phyloP scores from a whole-genome alignment of 2,329 filamentous ascomycete species.

The Sphaerulina musiva region DNA sequence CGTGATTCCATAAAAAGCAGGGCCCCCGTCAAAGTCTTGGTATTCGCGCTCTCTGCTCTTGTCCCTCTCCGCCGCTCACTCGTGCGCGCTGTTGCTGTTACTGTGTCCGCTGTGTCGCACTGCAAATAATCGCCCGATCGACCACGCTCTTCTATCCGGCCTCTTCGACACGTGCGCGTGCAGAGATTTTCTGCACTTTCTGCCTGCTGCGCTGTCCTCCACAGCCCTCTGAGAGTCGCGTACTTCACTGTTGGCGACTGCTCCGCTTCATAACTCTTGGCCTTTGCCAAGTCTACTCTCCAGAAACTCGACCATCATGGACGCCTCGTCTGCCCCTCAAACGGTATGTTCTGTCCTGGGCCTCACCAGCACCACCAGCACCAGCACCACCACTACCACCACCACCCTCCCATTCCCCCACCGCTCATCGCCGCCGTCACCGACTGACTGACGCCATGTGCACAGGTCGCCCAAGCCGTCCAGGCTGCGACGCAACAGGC shows the following conservation, averaged over 20 bases:
- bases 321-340: conserved; percentile 2
- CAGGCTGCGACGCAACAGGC: conserved; percentile 27
- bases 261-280: conserved; percentile 1
- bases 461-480: conserved; percentile 28
- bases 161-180: background rate
- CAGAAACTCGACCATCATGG: background rate
- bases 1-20: conserved; percentile 1
- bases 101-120: background rate
- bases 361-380: background rate
- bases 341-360: background rate
- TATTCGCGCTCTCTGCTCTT: conserved; percentile 7
- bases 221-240: background rate
- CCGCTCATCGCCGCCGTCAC: no score
- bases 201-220: no score
- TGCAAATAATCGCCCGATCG: no score
- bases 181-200: background rate
- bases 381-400: no score
- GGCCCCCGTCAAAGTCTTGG: conserved; percentile 6
- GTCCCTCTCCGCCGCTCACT: background rate
- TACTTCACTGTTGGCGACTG: background rate
- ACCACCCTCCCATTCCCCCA: no score
- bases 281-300: conserved; percentile 3
- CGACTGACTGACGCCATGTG: background rate
- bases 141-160: background rate
- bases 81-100: background rate